Base-by-base conservation (phyloP, 192 early-diverging fungal genomes). In the Mortierella hygrophila region DNA sequence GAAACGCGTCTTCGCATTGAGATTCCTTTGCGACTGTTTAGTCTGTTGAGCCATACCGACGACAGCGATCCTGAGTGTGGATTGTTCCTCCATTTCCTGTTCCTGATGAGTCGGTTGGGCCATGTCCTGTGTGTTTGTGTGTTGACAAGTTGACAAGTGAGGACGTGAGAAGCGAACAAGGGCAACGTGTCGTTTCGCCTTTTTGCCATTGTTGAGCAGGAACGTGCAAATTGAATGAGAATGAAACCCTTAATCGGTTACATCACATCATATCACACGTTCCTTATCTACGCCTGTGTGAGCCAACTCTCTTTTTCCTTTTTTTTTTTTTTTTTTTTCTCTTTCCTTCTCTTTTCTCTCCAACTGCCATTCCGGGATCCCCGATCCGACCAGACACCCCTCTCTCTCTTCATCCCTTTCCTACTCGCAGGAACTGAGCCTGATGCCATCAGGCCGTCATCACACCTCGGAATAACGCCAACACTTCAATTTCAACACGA, bases 21-120 rank as follows among this genome's bases (percentile, higher is more conserved):
- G 35, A 49, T 75, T 57, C 18, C 32, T 52, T 52, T 16, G 49
- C 18, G 6, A 8, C 40, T 60, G 42, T 60, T 29, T 18, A 46
- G 44, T 21, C 26, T 37, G 35, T 75, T n/a, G 16, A 3, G 4
- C 1, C 76, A 32, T 76, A 83, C 82, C 75, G 47, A 83, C 76
- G 57, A 83, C 82, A 26, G 82, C 76, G 29, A 83, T 78, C 72
- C 35, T 83, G 70, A 83, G 76, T 13, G 71, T 74, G 76, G 76
- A 73, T 74, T 71, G 73, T 20, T 42, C 70, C 70, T 46, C 40
- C n/a, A 1, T 4, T 44, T 23, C 26, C 5, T 72, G 42, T 52
- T 47, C 7, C 20, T 26, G 47, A 46, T 20, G 15, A 32, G 23
- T 65, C 1, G 26, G 23, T 29, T 32, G 49, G 0, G 60, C 60